Base-by-base conservation (phyloP, 257 asterid species). In the Voacanga thouarsii region DNA sequence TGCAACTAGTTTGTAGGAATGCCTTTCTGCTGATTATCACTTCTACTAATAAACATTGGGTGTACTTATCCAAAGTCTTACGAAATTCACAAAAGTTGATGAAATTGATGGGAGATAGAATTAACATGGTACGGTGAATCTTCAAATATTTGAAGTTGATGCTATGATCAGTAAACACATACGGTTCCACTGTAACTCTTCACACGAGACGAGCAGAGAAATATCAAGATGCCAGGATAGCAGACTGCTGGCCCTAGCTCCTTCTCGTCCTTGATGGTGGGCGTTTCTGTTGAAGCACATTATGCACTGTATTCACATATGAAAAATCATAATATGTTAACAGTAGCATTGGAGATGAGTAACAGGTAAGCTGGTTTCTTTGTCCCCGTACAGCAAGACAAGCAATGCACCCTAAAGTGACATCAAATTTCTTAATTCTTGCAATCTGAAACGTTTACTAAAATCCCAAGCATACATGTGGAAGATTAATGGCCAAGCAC, bases 211-310 rank as follows among this genome's bases (percentile, higher is more conserved):
- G 61, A 26, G 12, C 26, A 51, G 7, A 45, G n/a, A 33, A 23
- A 41, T 12, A 12, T 18, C n/a, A 26, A 72, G 37, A 15, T 72
- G 23, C 47, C 21, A 60, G 5, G 11, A 33, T 0, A 37, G 23
- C 49, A 19, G 37, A 24, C 39, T 49, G 57, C 33, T 44, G 39
- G 75, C n/a, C 23, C 21, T n/a, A 19, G 12, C 9, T 33, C 19
- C 55, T 41, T 43, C 19, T 51, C 55, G 4, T 10, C 37, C 11
- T 44, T 39, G 28, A 41, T 67, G 72, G 89, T 87, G 88, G 86
- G 83, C 74, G 87, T 72, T 72, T 77, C 79, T 86, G 88, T 88
- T 79, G 77, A 81, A 74, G 79, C 94, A 84, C 86, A 81, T 83
- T 82, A 75, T 65, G 83, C 85, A 80, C 81, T 59, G 74, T 55